Percentiles rank a stretch among this genome's conserved stretches.
phyloP scores from a whole-genome alignment of 2,329 filamentous ascomycete genomes.

The Verticillium alfalfae region DNA sequence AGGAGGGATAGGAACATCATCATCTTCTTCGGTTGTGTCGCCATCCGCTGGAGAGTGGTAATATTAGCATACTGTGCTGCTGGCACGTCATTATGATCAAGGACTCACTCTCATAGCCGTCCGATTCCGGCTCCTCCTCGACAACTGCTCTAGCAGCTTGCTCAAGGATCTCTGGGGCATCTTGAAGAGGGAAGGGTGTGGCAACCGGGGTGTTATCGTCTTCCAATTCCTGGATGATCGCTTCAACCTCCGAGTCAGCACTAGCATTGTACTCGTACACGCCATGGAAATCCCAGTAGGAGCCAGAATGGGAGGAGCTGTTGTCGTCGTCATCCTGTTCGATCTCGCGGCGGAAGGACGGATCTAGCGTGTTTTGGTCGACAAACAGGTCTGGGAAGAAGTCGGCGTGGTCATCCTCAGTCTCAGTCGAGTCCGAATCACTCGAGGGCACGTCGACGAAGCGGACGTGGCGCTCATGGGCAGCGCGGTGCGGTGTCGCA shows the following conservation, averaged over 20 bases:
- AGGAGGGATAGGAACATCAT: slow-evolving; percentile 38
- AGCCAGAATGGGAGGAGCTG: slow-evolving; percentile 50
- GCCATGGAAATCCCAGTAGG: slow-evolving; percentile 59
- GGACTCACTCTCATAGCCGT: slow-evolving; percentile 57
- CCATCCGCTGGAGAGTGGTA: slow-evolving; percentile 42
- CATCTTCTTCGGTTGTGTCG: slow-evolving; percentile 57
- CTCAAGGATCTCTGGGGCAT: slow-evolving; percentile 15
- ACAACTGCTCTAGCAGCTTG: slow-evolving; percentile 13
- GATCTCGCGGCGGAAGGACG: slow-evolving; percentile 66
- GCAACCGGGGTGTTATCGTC: slow-evolving; percentile 36
- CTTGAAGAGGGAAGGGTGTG: slow-evolving; percentile 26
- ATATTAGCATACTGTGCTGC: slow-evolving; percentile 4
- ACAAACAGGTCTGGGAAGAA: slow-evolving; percentile 77
- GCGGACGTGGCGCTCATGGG: slow-evolving; percentile 61
- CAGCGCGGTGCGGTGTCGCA: slow-evolving; percentile 16
- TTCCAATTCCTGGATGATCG: slow-evolving; percentile 26
- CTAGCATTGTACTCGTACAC: slow-evolving; percentile 30
- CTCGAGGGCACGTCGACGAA: slow-evolving; percentile 64
- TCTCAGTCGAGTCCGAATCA: slow-evolving; percentile 61
- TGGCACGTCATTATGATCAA: background rate
- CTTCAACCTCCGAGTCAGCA: slow-evolving; percentile 35
- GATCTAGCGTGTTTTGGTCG: slow-evolving; percentile 67
- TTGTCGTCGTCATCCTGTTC: slow-evolving; percentile 56
- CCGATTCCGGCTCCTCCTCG: slow-evolving; percentile 33
- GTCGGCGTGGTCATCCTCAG: slow-evolving; percentile 55